Base-by-base conservation (phyloP, 148 eudicot genomes). In the Fagopyrum tataricum region DNA sequence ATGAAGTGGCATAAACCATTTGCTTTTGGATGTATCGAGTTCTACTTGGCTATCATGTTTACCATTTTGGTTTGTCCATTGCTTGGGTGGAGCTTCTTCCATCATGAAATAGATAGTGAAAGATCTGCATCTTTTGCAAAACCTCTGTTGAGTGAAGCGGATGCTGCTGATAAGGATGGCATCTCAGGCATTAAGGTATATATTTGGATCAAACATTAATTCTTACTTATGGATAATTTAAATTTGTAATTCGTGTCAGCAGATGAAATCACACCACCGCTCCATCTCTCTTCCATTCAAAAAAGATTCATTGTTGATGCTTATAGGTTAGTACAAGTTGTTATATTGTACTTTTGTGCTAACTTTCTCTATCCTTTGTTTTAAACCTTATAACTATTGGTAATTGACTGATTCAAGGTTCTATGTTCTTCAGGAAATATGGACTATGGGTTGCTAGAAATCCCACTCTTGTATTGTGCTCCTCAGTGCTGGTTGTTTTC, bases 381-480 rank as follows among this genome's bases (percentile, higher is more conserved):
- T 13, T 5, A 15, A 39, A 31, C 44, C 14, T 64, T 39, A 8
- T 64, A 64, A 31, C 37, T 64, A 39, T 39, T 4, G 8, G 18
- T 75, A 47, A 40, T 49, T 48, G 18, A 72, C 44, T 7, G 14
- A 64, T 13, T n/a, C 13, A 64, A 64, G 67, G 69, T 40, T 47
- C 58, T 42, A 5, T 44, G 7, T 42, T 44, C 39, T 80, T 73
- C 86, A 89, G 94, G 87, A 81, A 67, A 78, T 89, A 89, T 72
- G 94, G 94, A 51, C 70, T 77, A 51, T 89, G 89, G 94, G 89
- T 89, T 81, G 91, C 94, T 70, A 84, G 87, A 76, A 84, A 89
- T 78, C 94, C 94, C 18, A 51, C 72, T 70, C 44, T 81, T 76
- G 88, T 87, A 53, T 67, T 89, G 80, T 87, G 82, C 67, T 82